phyloP scores from a whole-genome alignment of 2,329 filamentous ascomycete species.

The Xylaria sp. region DNA sequence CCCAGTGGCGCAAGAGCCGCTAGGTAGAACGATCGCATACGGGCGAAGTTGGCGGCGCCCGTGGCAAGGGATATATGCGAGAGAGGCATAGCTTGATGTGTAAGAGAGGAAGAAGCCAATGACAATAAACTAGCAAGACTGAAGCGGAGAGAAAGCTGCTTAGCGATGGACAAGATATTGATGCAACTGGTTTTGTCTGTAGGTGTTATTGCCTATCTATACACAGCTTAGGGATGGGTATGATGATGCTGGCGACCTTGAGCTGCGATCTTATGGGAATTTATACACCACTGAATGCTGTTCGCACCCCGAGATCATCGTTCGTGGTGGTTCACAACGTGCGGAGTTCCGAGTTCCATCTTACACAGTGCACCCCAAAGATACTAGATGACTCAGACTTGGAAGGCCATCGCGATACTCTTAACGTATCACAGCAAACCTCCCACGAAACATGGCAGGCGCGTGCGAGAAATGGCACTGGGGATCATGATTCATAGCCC shows the following conservation, averaged over 20 bases:
- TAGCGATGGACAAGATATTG: not conserved
- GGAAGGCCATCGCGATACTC: not conserved
- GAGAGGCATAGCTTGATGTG: slow-evolving; percentile 33
- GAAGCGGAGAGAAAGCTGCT: not conserved
- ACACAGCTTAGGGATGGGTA: not conserved
- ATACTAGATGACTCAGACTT: slow-evolving; percentile 16
- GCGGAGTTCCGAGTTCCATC: slow-evolving; percentile 33
- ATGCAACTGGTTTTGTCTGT: not conserved
- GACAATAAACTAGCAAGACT: not conserved
- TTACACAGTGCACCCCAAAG: slow-evolving; percentile 4
- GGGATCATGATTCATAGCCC: not conserved
- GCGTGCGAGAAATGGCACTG: not conserved
- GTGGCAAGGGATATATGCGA: slow-evolving; percentile 38
- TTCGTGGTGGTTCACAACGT: not conserved
- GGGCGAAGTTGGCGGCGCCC: slow-evolving; percentile 30
- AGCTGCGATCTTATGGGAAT: not conserved
- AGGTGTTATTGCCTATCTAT: not conserved
- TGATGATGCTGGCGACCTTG: not conserved
- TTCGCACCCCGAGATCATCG: not conserved
- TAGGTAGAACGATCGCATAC: slow-evolving; percentile 40
- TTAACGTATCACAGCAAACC: not conserved
- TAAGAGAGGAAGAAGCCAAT: not conserved
- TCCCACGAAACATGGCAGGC: not conserved
- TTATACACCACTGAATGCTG: slow-evolving; percentile 3
- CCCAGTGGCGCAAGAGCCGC: slow-evolving; percentile 34